Evolutionary conservation across 2,329 filamentous ascomycete genomes (phyloP).

Genomic region (Keithomyces neogunnii): DNA sequence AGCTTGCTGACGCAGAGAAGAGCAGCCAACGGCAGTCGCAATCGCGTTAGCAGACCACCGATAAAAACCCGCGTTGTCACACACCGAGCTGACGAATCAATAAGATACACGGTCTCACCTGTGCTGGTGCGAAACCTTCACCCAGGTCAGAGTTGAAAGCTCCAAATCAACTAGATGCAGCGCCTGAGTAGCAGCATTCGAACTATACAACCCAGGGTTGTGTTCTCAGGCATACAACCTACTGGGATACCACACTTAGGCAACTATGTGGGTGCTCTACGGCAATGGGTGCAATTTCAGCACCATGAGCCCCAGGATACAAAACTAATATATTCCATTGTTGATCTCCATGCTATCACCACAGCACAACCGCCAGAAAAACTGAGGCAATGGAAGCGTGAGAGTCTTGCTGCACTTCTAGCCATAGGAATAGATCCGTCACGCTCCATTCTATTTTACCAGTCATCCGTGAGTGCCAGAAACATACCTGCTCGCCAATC

Average conservation of each 20-base stretch:
- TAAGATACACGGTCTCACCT: too few species aligned
- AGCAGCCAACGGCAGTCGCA: too few species aligned
- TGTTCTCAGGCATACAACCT: constrained; percentile 96
- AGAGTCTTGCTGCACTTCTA: constrained; percentile 71
- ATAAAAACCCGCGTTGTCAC: too few species aligned
- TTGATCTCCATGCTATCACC: constrained; percentile 92
- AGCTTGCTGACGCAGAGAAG: too few species aligned
- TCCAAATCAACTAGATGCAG: neutral
- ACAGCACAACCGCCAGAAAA: constrained; percentile 55
- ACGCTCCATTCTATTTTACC: constrained; percentile 73
- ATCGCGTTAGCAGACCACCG: too few species aligned
- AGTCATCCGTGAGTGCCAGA: constrained; percentile 56
- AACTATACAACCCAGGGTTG: constrained; percentile 30
- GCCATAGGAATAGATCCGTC: constrained; percentile 76
- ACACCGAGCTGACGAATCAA: too few species aligned
- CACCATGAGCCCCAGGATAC: constrained; percentile 43
- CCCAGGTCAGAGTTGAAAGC: neutral
- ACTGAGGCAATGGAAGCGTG: constrained; percentile 57
- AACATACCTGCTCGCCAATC: neutral
- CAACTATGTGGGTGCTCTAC: constrained; percentile 87
- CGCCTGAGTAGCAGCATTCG: neutral
- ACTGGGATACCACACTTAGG: constrained; percentile 90
- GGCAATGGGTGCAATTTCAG: constrained; percentile 79
- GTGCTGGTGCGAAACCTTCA: neutral
- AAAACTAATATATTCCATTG: constrained; percentile 74